Base-by-base conservation (phyloP, 2,329 filamentous ascomycete species). In the Ophiostoma pallidulum region DNA sequence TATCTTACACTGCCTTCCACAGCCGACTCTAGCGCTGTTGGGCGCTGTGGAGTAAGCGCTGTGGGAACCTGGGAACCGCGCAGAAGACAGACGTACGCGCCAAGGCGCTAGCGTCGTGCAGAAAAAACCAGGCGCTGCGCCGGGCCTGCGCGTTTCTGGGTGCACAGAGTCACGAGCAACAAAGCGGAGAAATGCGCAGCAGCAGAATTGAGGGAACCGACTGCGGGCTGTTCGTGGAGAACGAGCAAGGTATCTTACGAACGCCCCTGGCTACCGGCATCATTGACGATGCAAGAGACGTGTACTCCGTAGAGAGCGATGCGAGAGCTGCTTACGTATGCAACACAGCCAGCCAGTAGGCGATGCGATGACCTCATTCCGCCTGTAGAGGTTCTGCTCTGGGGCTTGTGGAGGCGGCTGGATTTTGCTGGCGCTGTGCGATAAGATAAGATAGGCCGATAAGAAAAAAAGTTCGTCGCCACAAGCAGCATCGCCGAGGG, bases 391-490 rank as follows among this genome's bases (percentile, higher is more conserved):
- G 5, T 5, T 10, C 5, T 6, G 24, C 10, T 5, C 24, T 19
- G 8, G 16, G 4, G 26, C 28, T 18, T 35, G 41, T 14, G 31
- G 19, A 35, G 20, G 20, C 28, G n/a, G 39, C 26, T 31, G 39
- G 26, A 37, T n/a, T n/a, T n/a, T n/a, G n/a, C n/a, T 29, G 13
- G 7, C 28, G 28, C 7, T 29, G 14, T 32, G 16, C 32, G 47
- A 51, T 51, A 51, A 51, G 41, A 45, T 41, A 22, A 46, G 47
- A 44, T 49, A 39, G n/a, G 1, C 13, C 36, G 50, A 52, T 52
- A 52, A 50, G 20, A 41, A 33, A 52, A 52, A 52, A 50, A 47
- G 33, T 32, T 41, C 32, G 35, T 19, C 12, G 31, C 19, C 40
- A 43, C 4, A 7, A 33, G 31, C 4, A 13, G 31, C 7, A 47